These are phyloP conservation scores for Durio zibethinus DNA, from an alignment of 345 rosid genomes.

Conservation along the genomic window DNA sequence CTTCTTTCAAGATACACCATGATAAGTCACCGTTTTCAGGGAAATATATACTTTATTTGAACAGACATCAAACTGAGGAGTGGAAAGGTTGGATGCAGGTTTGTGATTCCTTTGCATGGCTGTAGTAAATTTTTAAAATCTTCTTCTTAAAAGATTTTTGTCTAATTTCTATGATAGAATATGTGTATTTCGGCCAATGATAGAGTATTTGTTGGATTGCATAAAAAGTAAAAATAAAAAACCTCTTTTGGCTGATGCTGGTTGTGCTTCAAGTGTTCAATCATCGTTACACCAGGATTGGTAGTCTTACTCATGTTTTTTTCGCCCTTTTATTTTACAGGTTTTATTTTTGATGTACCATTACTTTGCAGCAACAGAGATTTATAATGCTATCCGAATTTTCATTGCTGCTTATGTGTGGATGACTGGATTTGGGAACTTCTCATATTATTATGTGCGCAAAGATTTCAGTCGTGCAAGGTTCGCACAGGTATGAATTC, in stretches of 20 bases:
- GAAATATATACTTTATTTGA: conserved; percentile 83
- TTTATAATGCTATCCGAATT: conserved; percentile 87
- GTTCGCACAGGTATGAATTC: conserved; percentile 83
- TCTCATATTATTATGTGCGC: conserved; percentile 96
- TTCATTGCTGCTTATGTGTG: conserved; percentile 98
- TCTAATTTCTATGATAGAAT: neutral
- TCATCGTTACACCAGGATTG: neutral
- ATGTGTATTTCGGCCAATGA: neutral
- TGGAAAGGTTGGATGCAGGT: conserved; percentile 99
- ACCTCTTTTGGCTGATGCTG: neutral
- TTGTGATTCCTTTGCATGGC: conserved; percentile 28
- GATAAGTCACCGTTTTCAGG: conserved; percentile 90
- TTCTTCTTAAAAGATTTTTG: neutral
- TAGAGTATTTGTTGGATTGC: neutral
- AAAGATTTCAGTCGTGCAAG: conserved; percentile 92
- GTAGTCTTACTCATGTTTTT: conserved; percentile 13
- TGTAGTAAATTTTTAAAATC: neutral
- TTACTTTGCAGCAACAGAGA: conserved; percentile 95
- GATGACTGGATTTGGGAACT: conserved; percentile 99
- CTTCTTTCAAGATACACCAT: conserved; percentile 82
- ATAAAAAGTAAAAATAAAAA: neutral
- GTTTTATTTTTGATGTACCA: conserved; percentile 98
- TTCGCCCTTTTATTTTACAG: conserved; percentile 37
- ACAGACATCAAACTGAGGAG: conserved; percentile 99
- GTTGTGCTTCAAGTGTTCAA: conserved; percentile 15